Evolutionary conservation across 2,329 filamentous ascomycete genomes (phyloP).

Genomic region (Monilinia fructicola): DNA sequence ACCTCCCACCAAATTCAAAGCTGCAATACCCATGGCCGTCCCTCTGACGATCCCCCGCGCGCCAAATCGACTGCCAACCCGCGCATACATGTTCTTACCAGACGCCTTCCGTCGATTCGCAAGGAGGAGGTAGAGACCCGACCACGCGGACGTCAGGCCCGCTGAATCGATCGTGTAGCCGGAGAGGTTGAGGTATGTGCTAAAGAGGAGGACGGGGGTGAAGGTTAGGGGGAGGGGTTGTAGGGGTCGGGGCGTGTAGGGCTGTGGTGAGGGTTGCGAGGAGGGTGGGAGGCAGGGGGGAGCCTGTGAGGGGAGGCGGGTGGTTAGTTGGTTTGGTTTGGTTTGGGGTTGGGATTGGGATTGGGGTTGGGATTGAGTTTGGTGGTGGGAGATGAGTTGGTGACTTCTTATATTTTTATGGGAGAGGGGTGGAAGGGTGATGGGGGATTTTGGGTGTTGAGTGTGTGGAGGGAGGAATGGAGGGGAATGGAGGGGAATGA

Average conservation of each 20-base stretch:
- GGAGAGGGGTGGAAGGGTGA: neutral
- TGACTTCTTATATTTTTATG: too few relatives aligned
- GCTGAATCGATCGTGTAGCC: slow-evolving; percentile 63
- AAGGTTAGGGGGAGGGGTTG: slow-evolving; percentile 66
- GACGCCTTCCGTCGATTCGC: slow-evolving; percentile 53
- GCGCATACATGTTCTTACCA: slow-evolving; percentile 35
- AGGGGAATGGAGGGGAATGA: slow-evolving; percentile 4
- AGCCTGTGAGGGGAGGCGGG: slow-evolving; percentile 44
- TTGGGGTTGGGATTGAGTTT: neutral
- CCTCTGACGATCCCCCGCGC: slow-evolving; percentile 53
- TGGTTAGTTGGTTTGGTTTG: neutral
- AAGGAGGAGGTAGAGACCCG: slow-evolving; percentile 62
- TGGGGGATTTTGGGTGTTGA: too few relatives aligned
- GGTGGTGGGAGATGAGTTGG: too few relatives aligned
- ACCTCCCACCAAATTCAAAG: slow-evolving; percentile 50
- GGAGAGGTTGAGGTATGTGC: slow-evolving; percentile 63
- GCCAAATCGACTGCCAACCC: slow-evolving; percentile 49
- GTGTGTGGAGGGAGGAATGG: neutral
- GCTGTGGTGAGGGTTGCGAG: slow-evolving; percentile 66
- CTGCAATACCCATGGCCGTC: slow-evolving; percentile 51
- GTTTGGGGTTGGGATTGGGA: neutral
- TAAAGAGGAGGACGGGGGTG: slow-evolving; percentile 64
- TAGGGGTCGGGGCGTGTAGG: slow-evolving; percentile 64
- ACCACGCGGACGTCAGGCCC: slow-evolving; percentile 64
- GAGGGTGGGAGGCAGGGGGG: slow-evolving; percentile 61